Percentiles rank a stretch among this genome's conserved stretches.
Conservation (phyloP, 2,329 filamentous ascomycete genomes). For the Pseudogymnoascus sp. region DNA sequence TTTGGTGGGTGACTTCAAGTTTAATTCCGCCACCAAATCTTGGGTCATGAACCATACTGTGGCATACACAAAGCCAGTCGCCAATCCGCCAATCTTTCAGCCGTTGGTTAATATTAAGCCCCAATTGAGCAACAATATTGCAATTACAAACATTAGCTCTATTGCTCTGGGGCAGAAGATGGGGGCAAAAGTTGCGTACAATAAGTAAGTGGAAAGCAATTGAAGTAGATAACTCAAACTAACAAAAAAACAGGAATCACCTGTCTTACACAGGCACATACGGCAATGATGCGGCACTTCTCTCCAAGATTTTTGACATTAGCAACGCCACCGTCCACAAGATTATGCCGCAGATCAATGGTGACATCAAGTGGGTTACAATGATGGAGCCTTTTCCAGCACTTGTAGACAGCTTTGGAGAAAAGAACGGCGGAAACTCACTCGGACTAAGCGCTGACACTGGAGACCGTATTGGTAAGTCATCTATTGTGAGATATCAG, state of each 20-base stretch:
- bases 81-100: constrained; percentile 10
- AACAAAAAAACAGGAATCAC: not conserved
- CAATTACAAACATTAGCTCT: not conserved
- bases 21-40: constrained; percentile 4
- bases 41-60: constrained; percentile 12
- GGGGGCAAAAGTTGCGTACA: not conserved
- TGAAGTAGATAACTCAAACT: not conserved
- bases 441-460: not conserved
- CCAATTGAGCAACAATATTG: not conserved
- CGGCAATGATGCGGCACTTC: not conserved
- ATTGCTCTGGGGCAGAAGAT: not conserved
- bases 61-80: constrained; percentile 10
- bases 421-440: constrained; percentile 8
- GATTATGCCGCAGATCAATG: not conserved
- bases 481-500: no score
- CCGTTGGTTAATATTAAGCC: not conserved
- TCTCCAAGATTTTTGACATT: constrained; percentile 11
- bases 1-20: constrained; percentile 11
- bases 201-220: not conserved
- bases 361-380: not conserved
- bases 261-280: constrained; percentile 10
- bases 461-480: constrained; percentile 7
- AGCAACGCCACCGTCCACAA: constrained; percentile 9
- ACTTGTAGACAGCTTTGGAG: not conserved
- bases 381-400: not conserved